Evolutionary conservation across 805 yeast genomes (phyloP).

Genomic region (Suhomyces canberraensis): DNA sequence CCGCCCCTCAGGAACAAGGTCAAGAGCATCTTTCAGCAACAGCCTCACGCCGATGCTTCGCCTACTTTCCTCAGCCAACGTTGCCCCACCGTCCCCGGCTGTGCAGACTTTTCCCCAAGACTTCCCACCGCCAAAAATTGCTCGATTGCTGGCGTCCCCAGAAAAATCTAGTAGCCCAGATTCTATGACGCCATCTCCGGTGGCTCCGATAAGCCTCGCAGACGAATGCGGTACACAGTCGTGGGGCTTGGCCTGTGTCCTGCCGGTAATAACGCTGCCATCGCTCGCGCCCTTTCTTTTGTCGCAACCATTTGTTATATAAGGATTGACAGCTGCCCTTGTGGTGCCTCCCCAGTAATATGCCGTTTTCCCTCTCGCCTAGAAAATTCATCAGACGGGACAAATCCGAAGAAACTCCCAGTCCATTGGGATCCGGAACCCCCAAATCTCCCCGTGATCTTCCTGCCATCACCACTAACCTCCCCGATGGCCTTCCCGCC

Average conservation of each 20-base stretch:
- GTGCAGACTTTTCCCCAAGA: too few species aligned
- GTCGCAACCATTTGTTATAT: not conserved
- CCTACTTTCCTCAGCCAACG: not conserved
- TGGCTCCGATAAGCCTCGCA: not conserved
- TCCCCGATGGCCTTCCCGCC: not conserved
- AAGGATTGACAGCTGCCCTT: not conserved
- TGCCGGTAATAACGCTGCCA: too few species aligned
- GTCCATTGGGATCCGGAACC: not conserved
- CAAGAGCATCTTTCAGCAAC: not conserved
- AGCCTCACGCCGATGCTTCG: not conserved
- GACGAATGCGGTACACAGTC: not conserved
- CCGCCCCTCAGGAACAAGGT: not conserved
- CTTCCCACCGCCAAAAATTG: too few species aligned
- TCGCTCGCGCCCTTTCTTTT: not conserved
- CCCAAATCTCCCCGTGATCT: not conserved
- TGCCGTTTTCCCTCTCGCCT: slow-evolving; percentile 3
- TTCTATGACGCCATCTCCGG: not conserved
- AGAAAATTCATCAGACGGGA: slow-evolving; percentile 1
- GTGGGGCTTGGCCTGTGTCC: not conserved
- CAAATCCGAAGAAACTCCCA: slow-evolving; percentile 1
- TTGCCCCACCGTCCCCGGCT: too few species aligned
- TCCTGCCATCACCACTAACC: not conserved
- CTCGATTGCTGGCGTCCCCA: too few species aligned
- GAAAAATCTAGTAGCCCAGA: too few species aligned
- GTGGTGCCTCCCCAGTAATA: not conserved